phyloP scores from a whole-genome alignment of 2,329 filamentous ascomycete genomes.

The Septoria petroselini region DNA sequence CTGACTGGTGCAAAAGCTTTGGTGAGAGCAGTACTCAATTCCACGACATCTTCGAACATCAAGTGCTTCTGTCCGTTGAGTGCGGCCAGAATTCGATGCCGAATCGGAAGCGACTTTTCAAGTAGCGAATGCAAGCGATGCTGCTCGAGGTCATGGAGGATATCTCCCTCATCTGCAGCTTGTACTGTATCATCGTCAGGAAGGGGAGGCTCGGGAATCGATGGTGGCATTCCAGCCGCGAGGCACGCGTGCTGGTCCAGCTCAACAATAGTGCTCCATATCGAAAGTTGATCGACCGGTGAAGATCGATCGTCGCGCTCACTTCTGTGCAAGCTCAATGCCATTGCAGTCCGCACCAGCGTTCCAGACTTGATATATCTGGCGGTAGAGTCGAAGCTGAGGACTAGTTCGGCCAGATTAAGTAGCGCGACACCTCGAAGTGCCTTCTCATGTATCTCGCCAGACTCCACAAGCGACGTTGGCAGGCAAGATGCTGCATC shows the following conservation, averaged over 20 bases:
- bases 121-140: conserved; percentile 6
- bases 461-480: conserved; percentile 5
- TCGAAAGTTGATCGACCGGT: background rate
- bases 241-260: conserved; percentile 21
- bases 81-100: conserved; percentile 17
- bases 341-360: conserved; percentile 15
- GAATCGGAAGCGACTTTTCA: conserved; percentile 6
- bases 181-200: background rate
- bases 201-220: background rate
- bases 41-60: conserved; percentile 16
- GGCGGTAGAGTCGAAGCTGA: conserved; percentile 10
- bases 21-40: conserved; percentile 16
- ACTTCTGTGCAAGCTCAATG: conserved; percentile 6
- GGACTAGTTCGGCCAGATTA: conserved; percentile 16
- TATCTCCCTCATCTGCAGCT: background rate
- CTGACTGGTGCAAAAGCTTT: conserved; percentile 17
- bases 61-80: conserved; percentile 15
- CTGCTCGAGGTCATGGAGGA: background rate
- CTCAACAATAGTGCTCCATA: conserved; percentile 19
- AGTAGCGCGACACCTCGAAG: conserved; percentile 8
- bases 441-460: conserved; percentile 5
- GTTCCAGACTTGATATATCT: conserved; percentile 16
- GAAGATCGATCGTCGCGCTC: background rate
- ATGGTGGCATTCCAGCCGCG: conserved; percentile 17
- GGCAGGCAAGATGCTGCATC: conserved; percentile 11